phyloP scores from a whole-genome alignment of 2,329 filamentous ascomycete species.

The Cryphonectria japonica region DNA sequence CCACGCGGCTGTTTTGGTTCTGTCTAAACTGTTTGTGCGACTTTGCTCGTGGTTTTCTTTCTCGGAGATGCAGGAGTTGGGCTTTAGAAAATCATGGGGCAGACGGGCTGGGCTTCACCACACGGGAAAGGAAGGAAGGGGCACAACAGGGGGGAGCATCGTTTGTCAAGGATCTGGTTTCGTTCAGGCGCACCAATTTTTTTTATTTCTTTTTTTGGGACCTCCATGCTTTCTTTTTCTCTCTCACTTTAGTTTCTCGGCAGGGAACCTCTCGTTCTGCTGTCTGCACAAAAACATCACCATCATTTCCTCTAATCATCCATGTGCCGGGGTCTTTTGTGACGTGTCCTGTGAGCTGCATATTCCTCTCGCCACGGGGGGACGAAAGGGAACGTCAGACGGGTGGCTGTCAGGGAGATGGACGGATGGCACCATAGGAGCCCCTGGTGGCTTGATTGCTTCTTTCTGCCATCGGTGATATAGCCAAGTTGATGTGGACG shows the following conservation, averaged over 20 bases:
- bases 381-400: not conserved
- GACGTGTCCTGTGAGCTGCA: conserved; percentile 1
- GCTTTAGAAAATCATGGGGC: not conserved
- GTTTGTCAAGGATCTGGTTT: conserved; percentile 15
- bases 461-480: conserved; percentile 1
- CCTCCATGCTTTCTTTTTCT: not conserved
- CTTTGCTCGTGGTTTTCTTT: conserved; percentile 3
- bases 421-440: not conserved
- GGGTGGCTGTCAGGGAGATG: not conserved
- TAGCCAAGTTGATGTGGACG: not conserved
- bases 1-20: conserved; percentile 11
- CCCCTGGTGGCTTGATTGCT: not conserved
- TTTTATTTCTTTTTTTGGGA: not conserved
- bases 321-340: conserved; percentile 9
- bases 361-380: not conserved
- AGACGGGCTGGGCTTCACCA: conserved; percentile 18
- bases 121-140: conserved; percentile 19
- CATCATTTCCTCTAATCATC: not conserved
- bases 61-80: conserved; percentile 12
- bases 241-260: not conserved
- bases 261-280: not conserved
- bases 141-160: not conserved
- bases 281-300: not conserved
- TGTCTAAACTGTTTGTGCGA: conserved; percentile 12
- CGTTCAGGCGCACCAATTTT: not conserved